Evolutionary conservation across 2,329 filamentous ascomycete species (phyloP), one percentile per base, ranked within the genome.

Genomic region (Didymella exigua): DNA sequence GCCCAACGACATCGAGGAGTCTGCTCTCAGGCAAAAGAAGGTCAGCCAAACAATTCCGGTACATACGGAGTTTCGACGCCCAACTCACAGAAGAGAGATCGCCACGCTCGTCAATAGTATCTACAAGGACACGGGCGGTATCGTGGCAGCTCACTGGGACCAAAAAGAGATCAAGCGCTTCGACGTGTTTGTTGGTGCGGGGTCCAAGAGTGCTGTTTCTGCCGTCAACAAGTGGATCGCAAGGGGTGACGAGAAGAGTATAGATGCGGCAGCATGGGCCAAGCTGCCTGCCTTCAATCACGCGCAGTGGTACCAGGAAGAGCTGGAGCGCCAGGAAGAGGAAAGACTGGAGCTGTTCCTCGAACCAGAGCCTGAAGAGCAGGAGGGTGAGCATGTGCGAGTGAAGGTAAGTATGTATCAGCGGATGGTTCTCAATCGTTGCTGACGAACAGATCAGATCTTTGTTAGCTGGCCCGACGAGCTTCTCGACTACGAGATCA

Each of bases 201-300:
- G 58, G 3, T 42, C 69, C 1, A 66, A 69, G 11, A 60, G 55
- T 4, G 68, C 67, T 6, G 18, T 60, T 7, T 27, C 31, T 37
- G 37, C 52, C 7, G 45, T 73, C 40, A 69, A 73, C 44, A 46
- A 67, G 11, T 74, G 70, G 70, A 70, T 74, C 6, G 54, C 56
- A 2, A 60, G 54, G 13, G 55, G 65, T 5, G 48, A 49, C 19
- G 41, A 50, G 16, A 19, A 72, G 66, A 46, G 64, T 62, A 13
- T 42, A 48, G 46, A 59, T 1, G 62, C 71, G 1, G 49, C 65
- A 23, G 59, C 60, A 5, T 74, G 72, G 72, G 63, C 66, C 1
- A 73, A 68, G 53, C 58, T 45, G 18, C 47, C 54, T 7, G 68
- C 70, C 1, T 72, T 64, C 48, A 54, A 68, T 21, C 8, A 36